Evolutionary conservation across 2,329 filamentous ascomycete species (phyloP), one percentile per base, ranked within the genome.

Genomic region (Scortechinia acanthostroma): DNA sequence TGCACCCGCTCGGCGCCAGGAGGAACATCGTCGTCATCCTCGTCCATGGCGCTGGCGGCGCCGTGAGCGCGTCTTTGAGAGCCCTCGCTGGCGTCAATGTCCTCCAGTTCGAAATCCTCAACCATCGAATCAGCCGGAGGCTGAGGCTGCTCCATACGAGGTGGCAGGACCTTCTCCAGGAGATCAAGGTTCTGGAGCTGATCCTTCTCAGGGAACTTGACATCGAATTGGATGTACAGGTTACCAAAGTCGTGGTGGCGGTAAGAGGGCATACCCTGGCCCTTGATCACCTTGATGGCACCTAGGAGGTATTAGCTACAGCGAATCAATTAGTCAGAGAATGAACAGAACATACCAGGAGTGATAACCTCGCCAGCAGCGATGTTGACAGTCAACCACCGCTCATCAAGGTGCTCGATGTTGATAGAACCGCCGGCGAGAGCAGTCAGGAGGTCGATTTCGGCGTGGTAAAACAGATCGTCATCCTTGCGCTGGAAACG

Each of bases 401-500:
- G 81, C 42, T 98, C 93, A 62, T 98, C 93, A 42, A 98, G 83
- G 65, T 98, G 93, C 75, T 98, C 93, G 55, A 98, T 82, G 66
- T 83, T 89, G 58, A 98, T 84, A 45, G 81, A 85, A 51, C 93
- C 93, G 58, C 94, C 93, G 49, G 88, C 93, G 54, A 98, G 75
- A 23, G 93, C 93, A 28, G 91, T 98, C 49, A 97, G 82, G 40
- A 98, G 83, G 58, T 98, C 93, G 52, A 98, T 95, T 52, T 97
- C 89, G 55, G 88, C 89, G 50, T 93, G 86, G 74, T 91, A 97
- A 62, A 96, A 88, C 16, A 98, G 77, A 58, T 98, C 91, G 61
- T 98, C 93, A 22, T 94, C 91, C 66, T 93, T 95, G 56, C 93
- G 87, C 61, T 91, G 90, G 76, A 98, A 98, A 51, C 93, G 85